Evolutionary conservation across 2,329 filamentous ascomycete genomes (phyloP), one percentile per base, ranked within the genome.

Genomic region (Paecilomyces sp.): DNA sequence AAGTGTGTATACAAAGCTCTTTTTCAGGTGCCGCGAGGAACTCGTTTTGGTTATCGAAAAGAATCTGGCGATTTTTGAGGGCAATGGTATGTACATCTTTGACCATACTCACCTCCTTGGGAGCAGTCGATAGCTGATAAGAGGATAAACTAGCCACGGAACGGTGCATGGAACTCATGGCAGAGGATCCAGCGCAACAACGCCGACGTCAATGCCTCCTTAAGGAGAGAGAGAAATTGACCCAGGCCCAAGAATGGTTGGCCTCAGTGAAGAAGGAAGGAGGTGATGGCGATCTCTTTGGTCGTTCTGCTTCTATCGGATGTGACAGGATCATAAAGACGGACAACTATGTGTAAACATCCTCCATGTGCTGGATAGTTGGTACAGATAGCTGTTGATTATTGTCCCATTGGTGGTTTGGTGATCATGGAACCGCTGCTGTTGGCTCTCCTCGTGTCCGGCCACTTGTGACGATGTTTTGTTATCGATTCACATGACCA

Each of bases 121-220:
- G 47, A 25, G 30, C 34, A 53, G 28, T 34, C 6, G 1, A 12
- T 30, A 8, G 25, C 30, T 59, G n/a, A n/a, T 22, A n/a, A 24
- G 51, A 41, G 3, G 57, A n/a, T 25, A 30, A 31, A 28, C 12
- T 60, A 76, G 74, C 70, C 2, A 60, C 66, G 1, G 71, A 73
- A 2, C 66, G 72, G 1, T 76, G 74, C 54, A 63, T 70, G 2
- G 67, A 71, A 7, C 61, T 77, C 0, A 75, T 77, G 71, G 70
- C 70, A 0, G 74, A 76, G 54, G 73, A 76, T 8, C 67, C 67
- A 0, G 72, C 72, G 9, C 68, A 73, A 5, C 71, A 75, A 50
- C 62, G 63, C 9, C 70, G 72, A 6, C 69, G 75, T 0, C 62
- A 63, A 11, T 59, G 64, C 4, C 60, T 77, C 1, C 53, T 61